Percentiles rank a stretch among this genome's conserved stretches.
These are phyloP conservation scores for Actinomortierella ambigua DNA, from an alignment of 371 early-diverging fungal species.

Conservation along the genomic window DNA sequence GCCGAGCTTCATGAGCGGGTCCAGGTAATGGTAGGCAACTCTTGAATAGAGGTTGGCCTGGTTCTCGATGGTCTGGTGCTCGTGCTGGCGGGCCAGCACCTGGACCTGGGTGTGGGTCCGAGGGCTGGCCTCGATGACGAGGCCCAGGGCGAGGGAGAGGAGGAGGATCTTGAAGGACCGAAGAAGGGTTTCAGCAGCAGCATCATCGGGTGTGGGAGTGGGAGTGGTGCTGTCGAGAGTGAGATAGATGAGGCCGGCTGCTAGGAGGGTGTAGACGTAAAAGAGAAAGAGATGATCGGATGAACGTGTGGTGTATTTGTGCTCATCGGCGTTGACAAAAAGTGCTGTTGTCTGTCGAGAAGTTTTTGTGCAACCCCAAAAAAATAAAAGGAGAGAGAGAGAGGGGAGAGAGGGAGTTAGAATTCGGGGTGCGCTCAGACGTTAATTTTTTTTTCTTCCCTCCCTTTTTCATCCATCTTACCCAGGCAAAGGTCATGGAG, in stretches of 20 bases:
- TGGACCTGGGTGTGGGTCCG: conserved; percentile 19
- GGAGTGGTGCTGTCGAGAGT: too few species aligned
- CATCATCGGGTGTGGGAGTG: too few species aligned
- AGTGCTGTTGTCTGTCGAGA: conserved; percentile 8
- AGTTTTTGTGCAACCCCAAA: conserved; percentile 8
- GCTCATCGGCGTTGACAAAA: conserved; percentile 22
- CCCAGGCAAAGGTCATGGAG: neutral
- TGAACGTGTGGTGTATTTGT: conserved; percentile 26
- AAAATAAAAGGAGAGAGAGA: conserved; percentile 4
- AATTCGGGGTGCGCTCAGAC: neutral
- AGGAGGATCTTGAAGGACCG: neutral
- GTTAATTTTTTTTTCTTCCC: neutral
- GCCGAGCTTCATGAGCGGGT: conserved; percentile 15
- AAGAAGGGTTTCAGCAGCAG: too few species aligned
- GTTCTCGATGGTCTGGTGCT: conserved; percentile 18
- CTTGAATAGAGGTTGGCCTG: conserved; percentile 28
- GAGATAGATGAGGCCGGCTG: too few species aligned
- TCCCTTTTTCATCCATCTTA: neutral
- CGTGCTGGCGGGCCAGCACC: conserved; percentile 12
- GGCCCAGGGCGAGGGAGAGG: conserved; percentile 3
- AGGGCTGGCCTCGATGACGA: conserved; percentile 19
- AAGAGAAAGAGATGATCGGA: conserved; percentile 21
- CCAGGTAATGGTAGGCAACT: conserved; percentile 14
- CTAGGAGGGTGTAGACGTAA: conserved; percentile 1
- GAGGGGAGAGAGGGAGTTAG: neutral